Percentiles rank a stretch among this genome's conserved stretches.
Evolutionary conservation across 1,284 basidiomycete species (phyloP).

Genomic region (Austroboletus novae-zelandiae): DNA sequence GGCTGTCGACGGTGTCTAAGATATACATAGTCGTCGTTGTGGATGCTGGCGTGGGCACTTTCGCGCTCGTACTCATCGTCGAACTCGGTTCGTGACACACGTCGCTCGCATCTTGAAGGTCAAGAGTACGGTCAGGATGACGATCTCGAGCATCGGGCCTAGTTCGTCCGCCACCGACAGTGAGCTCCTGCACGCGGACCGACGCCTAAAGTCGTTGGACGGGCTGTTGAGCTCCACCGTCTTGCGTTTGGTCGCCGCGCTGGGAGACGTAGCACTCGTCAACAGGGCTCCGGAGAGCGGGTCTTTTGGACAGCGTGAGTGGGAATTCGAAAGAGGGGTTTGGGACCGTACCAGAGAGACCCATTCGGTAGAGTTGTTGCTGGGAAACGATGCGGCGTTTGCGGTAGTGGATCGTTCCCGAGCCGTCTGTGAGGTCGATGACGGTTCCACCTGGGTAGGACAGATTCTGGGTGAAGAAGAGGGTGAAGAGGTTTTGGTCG

Average conservation of each 20-base stretch:
- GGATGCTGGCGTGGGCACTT: slow-evolving; percentile 9
- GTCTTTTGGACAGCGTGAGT: slow-evolving; percentile 42
- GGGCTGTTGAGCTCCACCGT: slow-evolving; percentile 75
- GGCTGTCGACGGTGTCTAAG: slow-evolving; percentile 16
- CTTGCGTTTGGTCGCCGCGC: slow-evolving; percentile 67
- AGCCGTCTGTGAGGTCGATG: slow-evolving; percentile 64
- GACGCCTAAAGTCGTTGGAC: slow-evolving; percentile 32
- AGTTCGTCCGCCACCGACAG: not conserved
- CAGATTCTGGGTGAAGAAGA: slow-evolving; percentile 56
- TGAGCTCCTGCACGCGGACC: too few relatives aligned
- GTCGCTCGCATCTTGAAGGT: slow-evolving; percentile 76
- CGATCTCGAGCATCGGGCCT: slow-evolving; percentile 84
- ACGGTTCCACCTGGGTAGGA: slow-evolving; percentile 49
- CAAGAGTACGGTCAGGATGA: slow-evolving; percentile 70
- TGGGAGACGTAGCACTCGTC: slow-evolving; percentile 62
- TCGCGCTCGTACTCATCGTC: not conserved
- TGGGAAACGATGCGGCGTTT: slow-evolving; percentile 54
- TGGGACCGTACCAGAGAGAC: slow-evolving; percentile 59
- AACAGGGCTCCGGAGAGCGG: slow-evolving; percentile 65
- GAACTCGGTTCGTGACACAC: slow-evolving; percentile 39
- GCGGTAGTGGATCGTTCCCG: slow-evolving; percentile 63
- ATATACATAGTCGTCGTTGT: not conserved
- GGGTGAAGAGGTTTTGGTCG: slow-evolving; percentile 79
- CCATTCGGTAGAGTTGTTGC: slow-evolving; percentile 50
- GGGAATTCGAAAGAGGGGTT: not conserved